Conservation (phyloP, 2,329 filamentous ascomycete genomes). For the Colletotrichum chrysophilum region DNA sequence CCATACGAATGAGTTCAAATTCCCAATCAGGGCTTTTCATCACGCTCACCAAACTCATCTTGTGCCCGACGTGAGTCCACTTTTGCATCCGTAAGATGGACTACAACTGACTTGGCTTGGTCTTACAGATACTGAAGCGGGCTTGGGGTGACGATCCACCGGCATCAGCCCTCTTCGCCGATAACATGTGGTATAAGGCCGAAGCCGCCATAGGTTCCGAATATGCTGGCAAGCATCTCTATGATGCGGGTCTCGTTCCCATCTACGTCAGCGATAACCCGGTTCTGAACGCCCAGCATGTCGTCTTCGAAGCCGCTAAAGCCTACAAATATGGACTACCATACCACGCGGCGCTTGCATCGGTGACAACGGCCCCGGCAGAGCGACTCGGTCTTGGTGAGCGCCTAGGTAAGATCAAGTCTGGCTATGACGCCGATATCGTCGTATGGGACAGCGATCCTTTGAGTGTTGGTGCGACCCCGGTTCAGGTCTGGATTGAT, state of each 20-base stretch:
- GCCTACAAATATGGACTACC: slow-evolving; percentile 64
- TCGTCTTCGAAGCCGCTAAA: slow-evolving; percentile 69
- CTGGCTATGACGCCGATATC: slow-evolving; percentile 66
- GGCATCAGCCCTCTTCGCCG: slow-evolving; percentile 69
- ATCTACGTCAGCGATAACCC: slow-evolving; percentile 75
- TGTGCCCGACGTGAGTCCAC: slow-evolving; percentile 60
- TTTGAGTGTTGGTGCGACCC: slow-evolving; percentile 63
- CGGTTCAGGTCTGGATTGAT: slow-evolving; percentile 69
- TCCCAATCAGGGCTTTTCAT: slow-evolving; percentile 70
- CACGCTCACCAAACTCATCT: slow-evolving; percentile 72
- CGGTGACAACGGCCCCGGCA: slow-evolving; percentile 64
- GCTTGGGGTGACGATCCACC: slow-evolving; percentile 58
- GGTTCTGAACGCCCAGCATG: slow-evolving; percentile 72
- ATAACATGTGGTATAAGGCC: slow-evolving; percentile 76
- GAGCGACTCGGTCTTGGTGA: slow-evolving; percentile 61
- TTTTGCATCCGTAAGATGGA: not conserved
- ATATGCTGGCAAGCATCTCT: slow-evolving; percentile 69
- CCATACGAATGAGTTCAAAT: slow-evolving; percentile 75
- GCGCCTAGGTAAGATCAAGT: slow-evolving; percentile 64
- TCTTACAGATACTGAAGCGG: slow-evolving; percentile 54
- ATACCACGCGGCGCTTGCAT: slow-evolving; percentile 63
- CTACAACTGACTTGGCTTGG: not conserved
- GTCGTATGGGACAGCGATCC: slow-evolving; percentile 70
- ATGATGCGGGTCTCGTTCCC: slow-evolving; percentile 67
- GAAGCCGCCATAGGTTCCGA: slow-evolving; percentile 71